phyloP scores from a whole-genome alignment of 495 filamentous ascomycete species.

The Trichoderma gamsii region DNA sequence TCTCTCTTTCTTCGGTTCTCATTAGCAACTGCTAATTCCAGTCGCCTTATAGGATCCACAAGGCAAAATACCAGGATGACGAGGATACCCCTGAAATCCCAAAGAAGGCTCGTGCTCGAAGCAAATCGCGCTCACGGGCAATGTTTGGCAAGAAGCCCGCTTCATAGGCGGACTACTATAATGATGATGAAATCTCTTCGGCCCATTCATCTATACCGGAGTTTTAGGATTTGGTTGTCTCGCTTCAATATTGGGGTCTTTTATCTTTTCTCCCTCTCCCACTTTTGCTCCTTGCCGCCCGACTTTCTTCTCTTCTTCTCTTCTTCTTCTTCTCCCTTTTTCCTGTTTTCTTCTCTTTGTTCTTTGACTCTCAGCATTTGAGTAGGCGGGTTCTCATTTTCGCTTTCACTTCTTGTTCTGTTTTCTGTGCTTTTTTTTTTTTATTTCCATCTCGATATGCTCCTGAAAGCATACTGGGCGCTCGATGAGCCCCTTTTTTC shows the following conservation, averaged over 20 bases:
- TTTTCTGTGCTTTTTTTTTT: not conserved
- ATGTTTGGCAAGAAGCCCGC: slow-evolving; percentile 32
- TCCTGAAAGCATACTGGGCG: not conserved
- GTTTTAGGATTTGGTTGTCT: slow-evolving; percentile 3
- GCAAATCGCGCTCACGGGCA: slow-evolving; percentile 41
- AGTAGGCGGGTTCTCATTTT: not conserved
- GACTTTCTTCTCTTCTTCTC: not conserved
- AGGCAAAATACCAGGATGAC: slow-evolving; percentile 78
- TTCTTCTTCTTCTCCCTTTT: not conserved
- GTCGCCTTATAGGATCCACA: slow-evolving; percentile 68
- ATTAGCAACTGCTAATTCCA: slow-evolving; percentile 4
- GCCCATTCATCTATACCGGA: slow-evolving; percentile 3
- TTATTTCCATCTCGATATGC: not conserved
- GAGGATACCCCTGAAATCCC: slow-evolving; percentile 22
- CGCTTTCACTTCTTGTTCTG: not conserved
- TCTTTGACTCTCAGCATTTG: not conserved
- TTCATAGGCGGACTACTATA: not conserved
- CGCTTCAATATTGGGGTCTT: not conserved
- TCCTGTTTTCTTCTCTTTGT: not conserved
- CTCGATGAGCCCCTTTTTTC: not conserved
- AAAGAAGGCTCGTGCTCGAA: slow-evolving; percentile 30
- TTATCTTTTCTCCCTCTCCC: not conserved
- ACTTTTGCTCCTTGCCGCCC: not conserved
- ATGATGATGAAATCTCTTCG: slow-evolving; percentile 9
- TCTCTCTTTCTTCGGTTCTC: slow-evolving; percentile 20